These are phyloP conservation scores for Phytophthora ramorum DNA, from an alignment of 352 stramenopile species.

Conservation along the genomic window DNA sequence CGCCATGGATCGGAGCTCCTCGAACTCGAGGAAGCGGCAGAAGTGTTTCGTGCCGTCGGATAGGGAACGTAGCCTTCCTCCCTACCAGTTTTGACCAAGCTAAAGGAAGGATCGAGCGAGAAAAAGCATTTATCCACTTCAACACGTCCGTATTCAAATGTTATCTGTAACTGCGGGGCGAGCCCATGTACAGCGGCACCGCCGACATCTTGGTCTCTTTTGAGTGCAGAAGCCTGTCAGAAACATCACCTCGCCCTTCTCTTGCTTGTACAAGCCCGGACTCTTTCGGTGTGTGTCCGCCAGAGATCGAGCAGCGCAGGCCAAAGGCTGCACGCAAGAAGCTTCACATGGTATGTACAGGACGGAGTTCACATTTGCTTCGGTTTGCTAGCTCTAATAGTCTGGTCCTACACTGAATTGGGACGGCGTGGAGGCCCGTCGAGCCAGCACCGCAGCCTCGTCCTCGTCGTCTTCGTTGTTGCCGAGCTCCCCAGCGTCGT, in stretches of 20 bases:
- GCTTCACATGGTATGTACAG: not conserved
- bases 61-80: slow-evolving; percentile 30
- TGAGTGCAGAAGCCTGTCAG: slow-evolving; percentile 26
- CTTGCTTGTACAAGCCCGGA: slow-evolving; percentile 37
- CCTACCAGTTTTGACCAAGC: slow-evolving; percentile 40
- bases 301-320: not conserved
- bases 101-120: slow-evolving; percentile 29
- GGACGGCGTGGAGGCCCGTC: slow-evolving; percentile 25
- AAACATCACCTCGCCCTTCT: slow-evolving; percentile 32
- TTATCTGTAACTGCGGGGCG: not conserved
- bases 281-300: slow-evolving; percentile 29
- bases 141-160: slow-evolving; percentile 18
- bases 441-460: slow-evolving; percentile 5
- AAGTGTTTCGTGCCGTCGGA: slow-evolving; percentile 33
- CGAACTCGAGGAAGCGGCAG: slow-evolving; percentile 21
- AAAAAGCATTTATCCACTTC: slow-evolving; percentile 26
- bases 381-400: slow-evolving; percentile 8
- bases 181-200: slow-evolving; percentile 15
- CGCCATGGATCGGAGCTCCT: slow-evolving; percentile 32
- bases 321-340: too few relatives aligned
- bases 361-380: slow-evolving; percentile 13
- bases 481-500: slow-evolving; percentile 10
- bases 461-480: slow-evolving; percentile 25
- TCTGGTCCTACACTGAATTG: slow-evolving; percentile 11
- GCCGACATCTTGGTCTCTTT: slow-evolving; percentile 32